Evolutionary conservation across 495 filamentous ascomycete genomes (phyloP), one percentile per base, ranked within the genome.

Genomic region (Penicillium bovifimosum): DNA sequence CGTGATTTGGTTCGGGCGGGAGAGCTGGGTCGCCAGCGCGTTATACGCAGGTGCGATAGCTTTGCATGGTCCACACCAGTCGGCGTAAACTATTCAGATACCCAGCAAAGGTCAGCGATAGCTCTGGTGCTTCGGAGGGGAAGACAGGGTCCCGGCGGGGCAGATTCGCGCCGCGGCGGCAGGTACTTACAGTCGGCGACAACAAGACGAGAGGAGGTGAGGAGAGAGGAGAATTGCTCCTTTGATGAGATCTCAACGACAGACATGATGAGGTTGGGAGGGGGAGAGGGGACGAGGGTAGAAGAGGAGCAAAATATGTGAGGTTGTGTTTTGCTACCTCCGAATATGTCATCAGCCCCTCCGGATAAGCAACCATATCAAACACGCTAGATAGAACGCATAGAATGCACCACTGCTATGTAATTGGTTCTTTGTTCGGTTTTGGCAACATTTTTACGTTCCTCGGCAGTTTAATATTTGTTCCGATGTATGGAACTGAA

Each of bases 31-130:
- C 16, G 90, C 84, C 36, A 96, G 79, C 69, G 86, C 80, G 58
- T 92, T 87, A 71, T 88, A 96, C 47, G 88, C 64, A 9, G 91
- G 89, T n/a, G 86, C 86, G 52, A 96, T 88, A 50, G 80, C 73
- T 58, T 90, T 88, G 80, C 88, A 95, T 60, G 91, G 88, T 26
- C 76, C 84, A 67, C 87, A 92, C 87, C 87, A 93, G 60, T 86
- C 81, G 61, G 91, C 88, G 67, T 90, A 88, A 76, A 96, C 91
- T 95, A 60, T 14, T 38, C n/a, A 40, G 13, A 24, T 45, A 33
- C 14, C 26, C 26, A 18, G 10, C 35, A 27, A 39, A 36, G 38
- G 38, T 57, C 35, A 59, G 53, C 47, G 28, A 33, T 31, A 27
- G 38, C 32, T 47, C 17, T 53, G 33, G 18, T 31, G 45, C n/a